phyloP scores from a whole-genome alignment of 257 asterid species.

The Galeopsis tetrahit region DNA sequence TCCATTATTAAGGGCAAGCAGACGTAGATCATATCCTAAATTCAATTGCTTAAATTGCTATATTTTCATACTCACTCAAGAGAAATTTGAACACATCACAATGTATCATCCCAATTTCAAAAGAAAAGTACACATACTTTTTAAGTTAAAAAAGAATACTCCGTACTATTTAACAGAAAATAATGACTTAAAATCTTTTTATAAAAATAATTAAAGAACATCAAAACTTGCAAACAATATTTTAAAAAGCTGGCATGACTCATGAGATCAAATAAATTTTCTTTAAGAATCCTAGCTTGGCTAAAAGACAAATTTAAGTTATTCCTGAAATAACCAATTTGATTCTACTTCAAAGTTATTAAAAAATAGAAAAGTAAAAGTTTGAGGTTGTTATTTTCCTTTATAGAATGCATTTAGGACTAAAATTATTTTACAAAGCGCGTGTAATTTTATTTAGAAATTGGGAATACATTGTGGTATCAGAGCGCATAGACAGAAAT shows the following conservation, averaged over 20 bases:
- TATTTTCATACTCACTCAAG: not conserved
- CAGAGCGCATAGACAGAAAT: not conserved
- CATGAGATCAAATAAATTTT: not conserved
- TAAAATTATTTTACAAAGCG: not conserved
- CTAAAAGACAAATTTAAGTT: not conserved
- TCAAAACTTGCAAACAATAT: not conserved
- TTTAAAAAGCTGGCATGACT: not conserved
- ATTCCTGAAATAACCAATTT: not conserved
- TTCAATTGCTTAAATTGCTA: not conserved
- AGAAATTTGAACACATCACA: not conserved
- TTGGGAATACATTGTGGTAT: not conserved
- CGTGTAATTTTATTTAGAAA: not conserved
- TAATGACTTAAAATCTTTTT: not conserved
- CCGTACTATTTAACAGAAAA: not conserved
- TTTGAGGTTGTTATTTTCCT: not conserved
- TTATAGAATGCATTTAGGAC: not conserved
- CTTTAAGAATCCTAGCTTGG: not conserved
- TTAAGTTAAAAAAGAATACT: not conserved
- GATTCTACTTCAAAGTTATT: not conserved
- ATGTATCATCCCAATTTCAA: not conserved
- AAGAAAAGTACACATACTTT: not conserved
- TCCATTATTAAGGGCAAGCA: not conserved
- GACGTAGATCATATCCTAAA: constrained; percentile 24
- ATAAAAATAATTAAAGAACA: not conserved
- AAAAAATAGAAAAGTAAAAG: not conserved